Evolutionary conservation across 2,329 filamentous ascomycete genomes (phyloP).

Genomic region (Lasiodiplodia gonubiensis): DNA sequence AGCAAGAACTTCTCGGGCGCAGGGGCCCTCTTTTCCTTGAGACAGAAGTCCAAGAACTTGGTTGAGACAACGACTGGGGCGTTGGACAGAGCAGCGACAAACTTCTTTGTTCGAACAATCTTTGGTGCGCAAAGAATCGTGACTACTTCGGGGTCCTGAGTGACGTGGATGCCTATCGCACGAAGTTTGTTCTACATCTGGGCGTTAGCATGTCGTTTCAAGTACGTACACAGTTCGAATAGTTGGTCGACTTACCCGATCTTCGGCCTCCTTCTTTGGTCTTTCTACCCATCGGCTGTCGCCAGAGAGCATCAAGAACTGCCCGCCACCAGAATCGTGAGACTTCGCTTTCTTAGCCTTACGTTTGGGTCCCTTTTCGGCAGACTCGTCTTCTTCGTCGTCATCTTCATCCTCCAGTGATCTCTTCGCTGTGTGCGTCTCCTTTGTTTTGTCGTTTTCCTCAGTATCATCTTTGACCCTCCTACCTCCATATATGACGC

Average conservation of each 20-base stretch:
- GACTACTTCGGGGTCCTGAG: conserved; percentile 75
- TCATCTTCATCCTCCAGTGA: conserved; percentile 50
- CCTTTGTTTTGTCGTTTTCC: conserved; percentile 43
- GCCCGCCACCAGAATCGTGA: conserved; percentile 65
- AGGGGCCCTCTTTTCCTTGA: conserved; percentile 71
- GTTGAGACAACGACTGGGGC: conserved; percentile 79
- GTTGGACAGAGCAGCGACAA: conserved; percentile 83
- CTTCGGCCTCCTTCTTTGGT: conserved; percentile 74
- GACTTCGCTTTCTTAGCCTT: conserved; percentile 61
- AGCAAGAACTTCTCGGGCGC: conserved; percentile 70
- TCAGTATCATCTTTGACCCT: conserved; percentile 48
- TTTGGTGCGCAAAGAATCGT: conserved; percentile 87
- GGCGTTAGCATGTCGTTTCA: neutral
- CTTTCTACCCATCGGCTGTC: conserved; percentile 82
- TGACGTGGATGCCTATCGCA: conserved; percentile 80
- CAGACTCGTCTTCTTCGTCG: conserved; percentile 46
- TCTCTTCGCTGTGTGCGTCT: conserved; percentile 51
- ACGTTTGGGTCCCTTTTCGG: conserved; percentile 62
- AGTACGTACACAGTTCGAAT: neutral
- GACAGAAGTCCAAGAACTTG: conserved; percentile 76
- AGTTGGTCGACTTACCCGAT: conserved; percentile 67
- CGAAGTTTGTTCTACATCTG: conserved; percentile 73
- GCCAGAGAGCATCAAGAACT: conserved; percentile 81
- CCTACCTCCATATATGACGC: conserved; percentile 63
- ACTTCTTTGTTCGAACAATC: conserved; percentile 90